Evolutionary conservation across 2,329 filamentous ascomycete genomes (phyloP), one percentile per base, ranked within the genome.

Genomic region (Cercospora brassicicola): DNA sequence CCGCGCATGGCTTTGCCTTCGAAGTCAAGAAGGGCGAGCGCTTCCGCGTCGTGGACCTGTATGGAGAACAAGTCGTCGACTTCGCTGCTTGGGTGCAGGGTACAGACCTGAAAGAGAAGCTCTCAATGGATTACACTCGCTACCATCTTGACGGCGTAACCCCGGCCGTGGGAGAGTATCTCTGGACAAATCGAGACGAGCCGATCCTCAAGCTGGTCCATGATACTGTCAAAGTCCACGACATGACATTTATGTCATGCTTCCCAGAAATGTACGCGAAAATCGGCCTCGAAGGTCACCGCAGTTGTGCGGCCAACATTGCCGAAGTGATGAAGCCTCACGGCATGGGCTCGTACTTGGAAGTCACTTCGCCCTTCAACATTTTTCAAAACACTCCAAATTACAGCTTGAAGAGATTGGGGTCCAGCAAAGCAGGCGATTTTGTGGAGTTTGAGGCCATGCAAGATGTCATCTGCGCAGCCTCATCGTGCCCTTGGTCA

Each of bases 41-140:
- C 31, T 81, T 81, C 73, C 78, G 79, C 65, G 72, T 81, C 61
- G 76, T 80, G 42, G 79, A 81, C 67, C 71, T 81, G 31, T 75
- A 81, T 60, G 79, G 80, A 63, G 74, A 77, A 61, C 79, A 81
- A 73, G 76, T 81, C 15, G 78, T 81, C 65, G 79, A 81, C 72
- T 77, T 81, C 64, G 78, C 79, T 59, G 80, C 80, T 15, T 81
- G 78, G 77, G 75, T 76, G 4, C 67, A 74, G 23, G 73, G 70
- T 66, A 75, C 71, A 23, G 60, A 74, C 33, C 69, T 75, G 45
- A 65, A 69, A 33, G 79, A 81, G 67, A 79, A 81, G 67, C 72
- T 81, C 51, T 78, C 76, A 23, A 77, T 79, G 73, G 76, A 77
- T 65, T 80, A 81, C 73, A 80, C 79, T 7, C 76, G 79, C 20